Percentiles rank a stretch among this genome's conserved stretches.
phyloP scores from a whole-genome alignment of 306 rosid genomes.

The Medicago ruthenica region DNA sequence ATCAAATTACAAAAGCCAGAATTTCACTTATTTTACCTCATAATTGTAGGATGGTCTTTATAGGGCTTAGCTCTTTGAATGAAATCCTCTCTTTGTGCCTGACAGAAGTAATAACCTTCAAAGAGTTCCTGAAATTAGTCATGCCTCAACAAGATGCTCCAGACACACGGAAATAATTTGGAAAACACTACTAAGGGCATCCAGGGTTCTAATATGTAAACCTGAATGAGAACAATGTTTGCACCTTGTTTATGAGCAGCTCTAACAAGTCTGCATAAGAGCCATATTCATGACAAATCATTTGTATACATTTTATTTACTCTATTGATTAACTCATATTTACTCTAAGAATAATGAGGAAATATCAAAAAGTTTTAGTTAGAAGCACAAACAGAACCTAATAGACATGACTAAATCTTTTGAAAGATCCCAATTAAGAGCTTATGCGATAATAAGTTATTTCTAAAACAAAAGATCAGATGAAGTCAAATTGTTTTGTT shows the following conservation, averaged over 20 bases:
- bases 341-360: slow-evolving; percentile 1
- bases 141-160: slow-evolving; percentile 34
- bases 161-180: slow-evolving; percentile 26
- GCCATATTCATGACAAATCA: slow-evolving; percentile 36
- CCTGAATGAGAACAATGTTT: slow-evolving; percentile 89
- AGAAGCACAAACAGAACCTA: neutral
- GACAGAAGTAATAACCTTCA: slow-evolving; percentile 96
- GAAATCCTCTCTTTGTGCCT: slow-evolving; percentile 89
- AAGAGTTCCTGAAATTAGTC: slow-evolving; percentile 76
- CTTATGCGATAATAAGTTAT: too few relatives aligned
- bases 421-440: too few relatives aligned
- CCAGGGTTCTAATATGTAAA: slow-evolving; percentile 41
- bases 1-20: slow-evolving; percentile 35
- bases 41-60: slow-evolving; percentile 86
- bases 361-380: neutral
- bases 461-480: too few relatives aligned
- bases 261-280: slow-evolving; percentile 76
- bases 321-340: slow-evolving; percentile 10
- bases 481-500: too few relatives aligned
- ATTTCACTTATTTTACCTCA: slow-evolving; percentile 55
- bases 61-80: slow-evolving; percentile 84
- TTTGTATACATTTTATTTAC: slow-evolving; percentile 10
- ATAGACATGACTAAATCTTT: too few relatives aligned
- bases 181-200: slow-evolving; percentile 5
- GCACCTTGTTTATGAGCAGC: slow-evolving; percentile 87